Percentiles rank a stretch among this genome's conserved stretches.
Conservation (phyloP, 352 stramenopile species). For the Stephanocyclus meneghinianus region DNA sequence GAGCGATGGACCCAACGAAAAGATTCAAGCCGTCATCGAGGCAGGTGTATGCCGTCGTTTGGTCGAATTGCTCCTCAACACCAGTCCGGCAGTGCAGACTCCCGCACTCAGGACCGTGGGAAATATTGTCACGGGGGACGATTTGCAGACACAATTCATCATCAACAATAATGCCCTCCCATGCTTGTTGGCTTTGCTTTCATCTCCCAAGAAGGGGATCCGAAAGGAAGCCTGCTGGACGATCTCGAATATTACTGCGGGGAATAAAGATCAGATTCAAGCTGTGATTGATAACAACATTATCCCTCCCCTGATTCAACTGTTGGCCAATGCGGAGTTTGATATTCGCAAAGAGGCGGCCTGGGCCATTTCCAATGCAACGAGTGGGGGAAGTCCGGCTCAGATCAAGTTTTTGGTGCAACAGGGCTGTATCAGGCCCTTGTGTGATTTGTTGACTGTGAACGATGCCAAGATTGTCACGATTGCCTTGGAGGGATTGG, state of each 20-base stretch:
- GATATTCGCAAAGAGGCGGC: constrained; percentile 98
- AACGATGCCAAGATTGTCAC: constrained; percentile 98
- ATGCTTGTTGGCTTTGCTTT: constrained; percentile 93
- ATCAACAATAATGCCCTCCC: constrained; percentile 96
- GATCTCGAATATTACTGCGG: constrained; percentile 99
- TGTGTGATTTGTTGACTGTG: constrained; percentile 95
- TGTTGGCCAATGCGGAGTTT: constrained; percentile 96
- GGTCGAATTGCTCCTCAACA: constrained; percentile 95
- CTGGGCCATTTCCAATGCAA: constrained; percentile 99
- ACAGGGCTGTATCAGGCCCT: constrained; percentile 93
- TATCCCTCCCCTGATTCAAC: constrained; percentile 94
- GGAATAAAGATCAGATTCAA: constrained; percentile 98
- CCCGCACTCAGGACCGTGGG: constrained; percentile 94
- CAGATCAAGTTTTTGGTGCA: constrained; percentile 96
- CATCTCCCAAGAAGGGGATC: constrained; percentile 96
- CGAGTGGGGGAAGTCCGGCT: constrained; percentile 89
- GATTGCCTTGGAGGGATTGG: constrained; percentile 96
- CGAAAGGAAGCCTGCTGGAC: constrained; percentile 99
- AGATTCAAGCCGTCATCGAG: constrained; percentile 98
- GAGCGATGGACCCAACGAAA: constrained; percentile 97
- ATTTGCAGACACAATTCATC: constrained; percentile 98
- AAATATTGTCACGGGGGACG: constrained; percentile 99
- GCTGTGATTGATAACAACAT: constrained; percentile 96
- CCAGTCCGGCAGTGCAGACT: constrained; percentile 91
- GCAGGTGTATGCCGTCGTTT: constrained; percentile 93